phyloP scores from a whole-genome alignment of 768 basidiomycete species.

The Kwoniella newhampshirensis region DNA sequence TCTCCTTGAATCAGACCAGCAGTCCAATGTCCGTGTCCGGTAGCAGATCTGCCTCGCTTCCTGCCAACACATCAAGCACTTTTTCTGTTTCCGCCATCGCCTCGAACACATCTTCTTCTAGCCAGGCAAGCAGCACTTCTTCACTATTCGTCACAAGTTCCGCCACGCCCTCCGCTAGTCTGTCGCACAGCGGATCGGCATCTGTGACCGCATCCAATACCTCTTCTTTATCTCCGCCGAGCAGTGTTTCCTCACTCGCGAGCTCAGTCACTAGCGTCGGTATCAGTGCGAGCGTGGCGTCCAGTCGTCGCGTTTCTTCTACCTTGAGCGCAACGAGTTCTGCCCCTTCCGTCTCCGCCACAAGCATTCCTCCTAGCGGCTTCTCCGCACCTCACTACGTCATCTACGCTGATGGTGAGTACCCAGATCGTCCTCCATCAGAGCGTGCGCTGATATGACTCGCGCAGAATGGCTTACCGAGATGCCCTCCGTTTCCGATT shows the following conservation, averaged over 20 bases:
- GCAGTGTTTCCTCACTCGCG: background rate
- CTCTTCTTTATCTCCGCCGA: no score
- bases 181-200: no score
- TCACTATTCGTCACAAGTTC: background rate
- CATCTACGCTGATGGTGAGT: conserved; percentile 43
- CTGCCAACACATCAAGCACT: no score
- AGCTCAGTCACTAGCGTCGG: background rate
- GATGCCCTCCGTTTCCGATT: conserved; percentile 43
- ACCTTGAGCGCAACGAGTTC: conserved; percentile 10
- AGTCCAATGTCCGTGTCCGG: no score
- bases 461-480: conserved; percentile 36
- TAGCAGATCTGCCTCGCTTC: no score
- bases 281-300: background rate
- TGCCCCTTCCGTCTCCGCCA: background rate
- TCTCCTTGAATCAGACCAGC: no score
- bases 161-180: no score
- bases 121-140: background rate
- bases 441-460: background rate
- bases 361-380: background rate
- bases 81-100: background rate
- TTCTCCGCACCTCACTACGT: conserved; percentile 41
- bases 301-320: conserved; percentile 3
- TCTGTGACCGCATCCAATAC: no score
- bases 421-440: no score
- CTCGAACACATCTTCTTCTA: background rate